Conservation (phyloP, 176 grass and related monocot genomes). For the Musa troglodytarum region DNA sequence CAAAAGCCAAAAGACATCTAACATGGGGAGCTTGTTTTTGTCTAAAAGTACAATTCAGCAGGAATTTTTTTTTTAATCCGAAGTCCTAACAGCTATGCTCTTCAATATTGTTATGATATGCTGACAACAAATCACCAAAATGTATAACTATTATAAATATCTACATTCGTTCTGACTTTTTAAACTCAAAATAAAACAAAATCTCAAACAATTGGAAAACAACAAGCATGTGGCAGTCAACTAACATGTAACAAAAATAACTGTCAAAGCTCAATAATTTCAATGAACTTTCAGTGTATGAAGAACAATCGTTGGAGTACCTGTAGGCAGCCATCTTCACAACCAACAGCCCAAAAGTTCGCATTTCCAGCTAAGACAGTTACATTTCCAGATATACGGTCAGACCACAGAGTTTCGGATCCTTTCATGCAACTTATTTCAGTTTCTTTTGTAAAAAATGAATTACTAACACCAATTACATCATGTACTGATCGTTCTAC, state of each 20-base stretch:
- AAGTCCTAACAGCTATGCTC: too few relatives aligned
- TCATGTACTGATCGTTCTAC: slow-evolving; percentile 65
- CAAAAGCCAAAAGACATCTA: too few relatives aligned
- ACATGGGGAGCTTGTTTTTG: too few relatives aligned
- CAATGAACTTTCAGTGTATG: neutral
- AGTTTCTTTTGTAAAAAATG: slow-evolving; percentile 68
- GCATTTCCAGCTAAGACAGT: slow-evolving; percentile 84
- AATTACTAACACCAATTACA: slow-evolving; percentile 43
- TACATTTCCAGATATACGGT: slow-evolving; percentile 79
- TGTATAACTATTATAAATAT: too few relatives aligned
- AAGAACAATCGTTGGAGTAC: slow-evolving; percentile 24
- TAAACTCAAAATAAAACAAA: too few relatives aligned
- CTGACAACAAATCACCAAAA: too few relatives aligned
- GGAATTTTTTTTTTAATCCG: too few relatives aligned
- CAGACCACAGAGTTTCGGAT: slow-evolving; percentile 71
- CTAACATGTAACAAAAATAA: neutral
- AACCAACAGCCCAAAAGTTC: slow-evolving; percentile 93
- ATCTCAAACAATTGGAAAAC: neutral
- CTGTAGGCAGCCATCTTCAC: slow-evolving; percentile 89
- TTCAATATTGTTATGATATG: too few relatives aligned
- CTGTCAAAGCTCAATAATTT: neutral
- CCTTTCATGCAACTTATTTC: slow-evolving; percentile 62
- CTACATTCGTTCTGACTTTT: too few relatives aligned
- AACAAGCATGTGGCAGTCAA: neutral
- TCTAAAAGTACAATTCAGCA: too few relatives aligned